phyloP scores from a whole-genome alignment of 345 rosid genomes.

The Hypericum perforatum region DNA sequence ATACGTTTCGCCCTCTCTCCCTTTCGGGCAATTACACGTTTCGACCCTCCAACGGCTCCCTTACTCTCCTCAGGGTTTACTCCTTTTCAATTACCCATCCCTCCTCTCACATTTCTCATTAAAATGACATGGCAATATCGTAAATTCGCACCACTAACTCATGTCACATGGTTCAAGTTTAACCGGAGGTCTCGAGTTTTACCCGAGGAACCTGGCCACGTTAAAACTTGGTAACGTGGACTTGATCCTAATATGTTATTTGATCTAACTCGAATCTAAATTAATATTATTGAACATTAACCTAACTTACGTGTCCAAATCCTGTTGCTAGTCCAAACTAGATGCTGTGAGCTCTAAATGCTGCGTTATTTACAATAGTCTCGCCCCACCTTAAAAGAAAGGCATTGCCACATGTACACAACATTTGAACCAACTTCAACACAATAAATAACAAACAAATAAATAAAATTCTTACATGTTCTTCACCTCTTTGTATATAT shows the following conservation, averaged over 20 bases:
- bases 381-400: constrained; percentile 19
- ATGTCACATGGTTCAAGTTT: too few species aligned
- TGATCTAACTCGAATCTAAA: too few species aligned
- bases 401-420: constrained; percentile 21
- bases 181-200: too few species aligned
- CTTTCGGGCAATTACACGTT: constrained; percentile 13
- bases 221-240: too few species aligned
- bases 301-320: too few species aligned
- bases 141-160: too few species aligned
- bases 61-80: neutral
- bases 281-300: too few species aligned
- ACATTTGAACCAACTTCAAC: constrained; percentile 12
- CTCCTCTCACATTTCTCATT: neutral
- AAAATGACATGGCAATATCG: too few species aligned
- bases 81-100: constrained; percentile 11
- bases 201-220: too few species aligned
- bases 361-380: neutral
- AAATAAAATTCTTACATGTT: constrained; percentile 9
- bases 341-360: neutral
- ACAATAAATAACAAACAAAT: too few species aligned
- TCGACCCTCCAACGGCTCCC: constrained; percentile 13
- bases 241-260: too few species aligned
- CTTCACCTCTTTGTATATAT: constrained; percentile 6
- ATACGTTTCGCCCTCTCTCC: constrained; percentile 22
- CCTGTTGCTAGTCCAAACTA: neutral